Base-by-base conservation (phyloP, 306 rosid species). In the Dalbergia oliveri region DNA sequence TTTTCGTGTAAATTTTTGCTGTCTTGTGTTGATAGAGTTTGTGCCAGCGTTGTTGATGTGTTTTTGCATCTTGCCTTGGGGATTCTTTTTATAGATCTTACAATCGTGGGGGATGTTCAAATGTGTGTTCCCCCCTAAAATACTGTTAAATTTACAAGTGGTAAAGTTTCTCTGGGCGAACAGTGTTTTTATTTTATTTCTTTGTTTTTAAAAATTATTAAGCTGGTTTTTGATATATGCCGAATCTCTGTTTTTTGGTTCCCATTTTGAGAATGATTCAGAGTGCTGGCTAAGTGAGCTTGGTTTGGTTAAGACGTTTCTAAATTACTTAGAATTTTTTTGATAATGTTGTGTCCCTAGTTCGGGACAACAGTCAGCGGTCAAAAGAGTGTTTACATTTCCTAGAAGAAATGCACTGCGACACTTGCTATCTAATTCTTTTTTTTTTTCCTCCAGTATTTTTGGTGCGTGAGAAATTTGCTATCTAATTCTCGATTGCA, bases 1-100 rank as follows among this genome's bases (percentile, higher is more conserved):
- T 49, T 73, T 23, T 57, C 16, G 15, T 83, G 87, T 83, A 79
- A 66, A 83, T 83, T 73, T 56, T 66, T 63, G 64, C 21, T 66
- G 71, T 53, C 10, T 33, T 78, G 61, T 78, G 75, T 78, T 56
- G 80, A 66, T 78, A 83, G 53, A 72, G 72, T 45, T 69, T 58
- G 67, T 76, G 41, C 60, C 34, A 58, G 66, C 12, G 65, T 66
- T 47, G 76, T 83, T 66, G 53, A 72, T 49, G 77, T 72, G 80
- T 43, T 83, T 50, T 33, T 57, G 3, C 54, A 54, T 77, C 43
- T 19, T 78, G 60, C 60, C 37, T 39, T 57, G 76, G 72, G 72
- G 44, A 66, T 43, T 69, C 31, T 7, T 63, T 44, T 65, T 23
- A 78, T 77, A 77, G 56, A 72, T 54, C 31, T 53, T 83, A 47